Base-by-base conservation (phyloP, 768 basidiomycete species). In the Auriscalpium vulgare region DNA sequence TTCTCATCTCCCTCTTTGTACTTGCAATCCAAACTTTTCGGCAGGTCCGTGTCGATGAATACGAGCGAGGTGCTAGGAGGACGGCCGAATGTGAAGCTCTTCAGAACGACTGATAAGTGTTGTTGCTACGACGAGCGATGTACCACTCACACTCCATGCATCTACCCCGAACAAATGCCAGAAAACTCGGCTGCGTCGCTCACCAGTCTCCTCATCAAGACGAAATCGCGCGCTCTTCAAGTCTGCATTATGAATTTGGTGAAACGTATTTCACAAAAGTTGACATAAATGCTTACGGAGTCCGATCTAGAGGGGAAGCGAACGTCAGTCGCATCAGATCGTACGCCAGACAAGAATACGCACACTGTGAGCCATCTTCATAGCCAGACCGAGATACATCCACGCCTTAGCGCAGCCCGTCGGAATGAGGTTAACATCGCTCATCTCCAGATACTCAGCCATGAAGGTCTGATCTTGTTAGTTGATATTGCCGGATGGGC, bases 121-220 rank as follows among this genome's bases (percentile, higher is more conserved):
- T 7, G 7, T 29, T 29, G 29, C 29, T 29, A 7, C 29, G 29
- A 29, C 29, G 7, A 29, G 29, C 29, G 29, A 29, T 29, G 7
- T 5, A 29, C 29, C 23, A 37, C 61, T 49, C 62, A 88, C 87
- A 40, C 78, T 68, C 75, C 79, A 81, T 0, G 83, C 82, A 62
- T 88, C 87, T 34, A 79, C 65, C 23, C 72, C 61, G 62, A 84
- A 87, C n/a, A 88, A 66, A 49, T 84, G 79, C 84, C 86, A 90
- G 64, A 87, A 88, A 10, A 84, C 69, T 19, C 72, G 72, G 53
- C 73, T 77, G 16, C 87, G 79, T 54, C 74, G 71, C 56, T 81
- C 72, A 16, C 71, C 65, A 43, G 72, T 66, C 19, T 69, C 67
- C 29, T 75, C 71, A 16, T 75, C 71, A 6, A 88, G 71, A 34